These are phyloP conservation scores for Thelonectria discophora DNA, from an alignment of 2,329 filamentous ascomycete species.

Conservation along the genomic window DNA sequence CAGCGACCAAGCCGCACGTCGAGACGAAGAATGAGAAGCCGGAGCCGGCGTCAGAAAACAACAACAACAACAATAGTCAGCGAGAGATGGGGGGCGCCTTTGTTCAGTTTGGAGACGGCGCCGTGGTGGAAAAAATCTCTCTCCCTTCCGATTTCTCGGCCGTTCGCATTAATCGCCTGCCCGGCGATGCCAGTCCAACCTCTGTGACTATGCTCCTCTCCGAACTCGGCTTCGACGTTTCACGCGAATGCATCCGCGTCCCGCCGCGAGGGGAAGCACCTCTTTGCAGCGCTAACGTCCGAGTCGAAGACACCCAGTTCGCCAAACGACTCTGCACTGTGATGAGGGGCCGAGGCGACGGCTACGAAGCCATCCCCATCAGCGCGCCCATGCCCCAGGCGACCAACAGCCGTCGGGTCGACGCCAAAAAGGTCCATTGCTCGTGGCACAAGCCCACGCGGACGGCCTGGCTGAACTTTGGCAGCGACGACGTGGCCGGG, in stretches of 20 bases:
- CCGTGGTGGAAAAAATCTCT: constrained; percentile 39
- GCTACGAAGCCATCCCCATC: neutral
- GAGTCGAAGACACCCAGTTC: constrained; percentile 22
- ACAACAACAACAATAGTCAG: too few species aligned
- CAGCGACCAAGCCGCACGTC: neutral
- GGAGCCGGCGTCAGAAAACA: constrained; percentile 3
- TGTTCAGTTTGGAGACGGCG: constrained; percentile 47
- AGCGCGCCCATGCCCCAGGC: constrained; percentile 34
- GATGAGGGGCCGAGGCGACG: neutral
- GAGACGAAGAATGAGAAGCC: neutral
- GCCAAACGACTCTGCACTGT: constrained; percentile 2
- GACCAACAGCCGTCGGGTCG: constrained; percentile 43
- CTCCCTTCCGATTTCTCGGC: constrained; percentile 50
- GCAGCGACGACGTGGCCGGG: constrained; percentile 25
- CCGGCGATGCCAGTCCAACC: constrained; percentile 22
- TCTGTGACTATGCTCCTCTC: constrained; percentile 37
- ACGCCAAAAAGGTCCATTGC: constrained; percentile 47
- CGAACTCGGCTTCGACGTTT: neutral
- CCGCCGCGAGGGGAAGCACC: neutral
- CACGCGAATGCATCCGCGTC: neutral
- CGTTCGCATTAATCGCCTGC: constrained; percentile 45
- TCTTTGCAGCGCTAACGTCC: constrained; percentile 10
- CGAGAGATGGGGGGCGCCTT: constrained; percentile 40
- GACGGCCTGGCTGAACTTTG: constrained; percentile 45
- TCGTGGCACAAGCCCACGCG: constrained; percentile 49